phyloP scores from a whole-genome alignment of 1,284 basidiomycete genomes.

The Cryptococcus sp. region DNA sequence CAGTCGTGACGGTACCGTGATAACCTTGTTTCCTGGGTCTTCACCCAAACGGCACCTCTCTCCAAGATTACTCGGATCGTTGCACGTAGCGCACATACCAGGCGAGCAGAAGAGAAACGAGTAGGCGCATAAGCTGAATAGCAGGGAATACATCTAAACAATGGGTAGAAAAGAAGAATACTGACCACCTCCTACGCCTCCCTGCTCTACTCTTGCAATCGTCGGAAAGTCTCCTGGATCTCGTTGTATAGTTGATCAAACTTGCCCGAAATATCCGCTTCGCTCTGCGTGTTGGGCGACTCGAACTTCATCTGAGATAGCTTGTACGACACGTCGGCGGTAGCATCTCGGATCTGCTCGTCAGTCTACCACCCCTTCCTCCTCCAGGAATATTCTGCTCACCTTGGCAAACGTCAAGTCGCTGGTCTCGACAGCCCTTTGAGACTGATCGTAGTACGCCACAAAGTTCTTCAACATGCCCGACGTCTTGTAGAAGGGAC shows the following conservation, averaged over 20 bases:
- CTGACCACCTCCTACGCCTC: too few species aligned
- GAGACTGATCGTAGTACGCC: slow-evolving; percentile 80
- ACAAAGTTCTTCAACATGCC: slow-evolving; percentile 96
- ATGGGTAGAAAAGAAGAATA: too few species aligned
- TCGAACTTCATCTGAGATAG: slow-evolving; percentile 99
- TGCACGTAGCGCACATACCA: too few species aligned
- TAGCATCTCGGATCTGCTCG: slow-evolving; percentile 68
- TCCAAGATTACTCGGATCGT: too few species aligned
- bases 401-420: slow-evolving; percentile 82
- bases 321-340: slow-evolving; percentile 86
- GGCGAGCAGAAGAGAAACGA: too few species aligned
- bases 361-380: neutral
- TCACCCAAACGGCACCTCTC: too few species aligned
- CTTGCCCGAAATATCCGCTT: slow-evolving; percentile 71
- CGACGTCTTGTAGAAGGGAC: slow-evolving; percentile 97
- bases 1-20: too few species aligned
- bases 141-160: neutral
- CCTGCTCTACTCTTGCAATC: slow-evolving; percentile 62
- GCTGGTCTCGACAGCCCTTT: slow-evolving; percentile 74
- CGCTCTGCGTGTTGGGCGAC: slow-evolving; percentile 65
- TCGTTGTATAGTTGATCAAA: slow-evolving; percentile 71
- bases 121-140: too few species aligned
- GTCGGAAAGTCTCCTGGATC: slow-evolving; percentile 84
- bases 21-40: too few species aligned
- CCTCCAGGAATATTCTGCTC: slow-evolving; percentile 5